Evolutionary conservation across 306 rosid genomes (phyloP).

Genomic region (Cucurbita moschata): DNA sequence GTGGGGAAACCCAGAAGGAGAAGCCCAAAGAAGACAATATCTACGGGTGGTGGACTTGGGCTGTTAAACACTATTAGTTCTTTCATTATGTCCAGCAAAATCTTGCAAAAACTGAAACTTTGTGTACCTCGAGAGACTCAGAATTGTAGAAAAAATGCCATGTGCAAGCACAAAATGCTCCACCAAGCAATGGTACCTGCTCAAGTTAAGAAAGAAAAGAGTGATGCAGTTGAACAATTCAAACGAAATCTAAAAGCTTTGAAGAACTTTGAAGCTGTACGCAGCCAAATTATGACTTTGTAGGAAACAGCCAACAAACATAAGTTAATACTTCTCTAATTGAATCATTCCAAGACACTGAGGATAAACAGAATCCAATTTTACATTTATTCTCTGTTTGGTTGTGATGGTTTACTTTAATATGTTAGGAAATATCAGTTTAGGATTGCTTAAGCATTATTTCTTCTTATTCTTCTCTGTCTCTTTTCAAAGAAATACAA

Average conservation of each 20-base stretch:
- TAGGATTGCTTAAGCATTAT: neutral
- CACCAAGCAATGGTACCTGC: slow-evolving; percentile 84
- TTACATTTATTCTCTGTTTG: neutral
- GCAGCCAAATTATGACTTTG: neutral
- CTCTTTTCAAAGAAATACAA: neutral
- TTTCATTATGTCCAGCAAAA: neutral
- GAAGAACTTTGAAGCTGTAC: neutral
- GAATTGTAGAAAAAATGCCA: slow-evolving; percentile 98
- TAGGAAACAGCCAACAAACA: neutral
- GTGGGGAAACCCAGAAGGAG: no score
- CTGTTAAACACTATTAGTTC: neutral
- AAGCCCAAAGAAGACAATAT: no score
- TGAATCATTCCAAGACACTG: neutral
- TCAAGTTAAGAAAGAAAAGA: neutral
- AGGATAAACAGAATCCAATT: neutral
- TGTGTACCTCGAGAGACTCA: slow-evolving; percentile 64
- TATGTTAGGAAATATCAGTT: neutral
- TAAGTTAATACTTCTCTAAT: neutral
- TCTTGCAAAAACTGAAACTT: neutral
- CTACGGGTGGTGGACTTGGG: no score
- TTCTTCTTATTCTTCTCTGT: neutral
- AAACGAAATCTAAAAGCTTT: neutral
- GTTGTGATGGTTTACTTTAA: neutral
- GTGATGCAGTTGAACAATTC: neutral
- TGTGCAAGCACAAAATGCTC: slow-evolving; percentile 91